Conservation (phyloP, 495 filamentous ascomycete species). For the Talaromyces thailandensis region DNA sequence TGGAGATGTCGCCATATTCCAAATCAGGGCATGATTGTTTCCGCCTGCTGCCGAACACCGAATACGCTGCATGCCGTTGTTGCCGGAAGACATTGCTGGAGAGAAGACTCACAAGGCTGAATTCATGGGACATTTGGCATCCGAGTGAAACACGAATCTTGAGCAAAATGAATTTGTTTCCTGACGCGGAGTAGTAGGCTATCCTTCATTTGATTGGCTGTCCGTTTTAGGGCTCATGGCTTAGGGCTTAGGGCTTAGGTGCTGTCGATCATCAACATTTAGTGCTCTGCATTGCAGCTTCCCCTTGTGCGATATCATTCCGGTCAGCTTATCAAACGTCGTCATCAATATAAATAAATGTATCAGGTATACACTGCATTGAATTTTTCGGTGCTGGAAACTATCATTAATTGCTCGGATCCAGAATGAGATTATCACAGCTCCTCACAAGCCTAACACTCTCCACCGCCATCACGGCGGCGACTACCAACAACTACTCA, state of each 20-base stretch:
- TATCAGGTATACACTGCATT: neutral
- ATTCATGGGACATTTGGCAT: no score
- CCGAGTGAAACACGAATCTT: no score
- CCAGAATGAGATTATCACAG: neutral
- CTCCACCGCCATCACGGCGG: neutral
- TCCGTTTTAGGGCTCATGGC: neutral
- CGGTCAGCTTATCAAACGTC: neutral
- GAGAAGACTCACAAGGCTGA: neutral
- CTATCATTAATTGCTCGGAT: neutral
- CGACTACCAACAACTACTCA: constrained; percentile 19
- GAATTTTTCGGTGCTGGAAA: neutral
- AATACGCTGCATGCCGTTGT: neutral
- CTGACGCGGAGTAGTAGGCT: neutral
- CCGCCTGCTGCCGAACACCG: neutral
- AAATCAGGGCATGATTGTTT: neutral
- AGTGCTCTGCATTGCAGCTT: neutral
- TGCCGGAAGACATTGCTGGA: neutral
- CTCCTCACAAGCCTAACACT: neutral
- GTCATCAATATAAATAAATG: neutral
- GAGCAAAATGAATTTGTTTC: no score
- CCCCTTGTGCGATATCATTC: neutral
- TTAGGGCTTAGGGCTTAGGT: no score
- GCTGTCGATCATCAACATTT: neutral
- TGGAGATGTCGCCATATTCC: neutral
- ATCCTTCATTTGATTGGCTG: neutral